Evolutionary conservation across 2,329 filamentous ascomycete species (phyloP), one percentile per base, ranked within the genome.

Genomic region (Verticillium nonalfalfae): DNA sequence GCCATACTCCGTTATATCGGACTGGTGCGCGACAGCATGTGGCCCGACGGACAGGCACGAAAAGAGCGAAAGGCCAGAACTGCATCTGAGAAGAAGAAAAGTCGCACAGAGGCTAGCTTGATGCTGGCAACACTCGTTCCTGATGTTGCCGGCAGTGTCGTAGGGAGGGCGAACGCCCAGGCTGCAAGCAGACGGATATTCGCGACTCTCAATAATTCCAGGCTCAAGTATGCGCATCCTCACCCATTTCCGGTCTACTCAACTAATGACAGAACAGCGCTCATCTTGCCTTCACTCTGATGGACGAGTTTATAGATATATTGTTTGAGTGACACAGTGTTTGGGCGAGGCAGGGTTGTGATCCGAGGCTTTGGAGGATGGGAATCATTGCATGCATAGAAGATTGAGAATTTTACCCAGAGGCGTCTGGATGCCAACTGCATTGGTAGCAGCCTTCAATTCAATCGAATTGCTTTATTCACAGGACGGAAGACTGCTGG

Each of bases 41-140:
- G 93, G 93, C 93, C 93, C 0, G 82, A 79, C n/a, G 90, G 88
- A 3, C 72, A 82, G 67, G 71, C 82, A 56, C 79, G 80, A 58
- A 78, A 78, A 59, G 76, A 78, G 63, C 78, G 75, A 63, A 74
- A 75, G 63, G 75, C 86, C 7, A 81, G 95, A 59, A 92, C 88
- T 0, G 70, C 79, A 3, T 82, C 83, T 1, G 90, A 98, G 69
- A 95, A 92, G 76, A 84, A 87, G 58, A 89, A 87, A 73, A 96
- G 90, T 64, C 83, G 91, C 63, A 91, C 88, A 9, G 95, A 98
- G 74, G 95, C 96, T 7, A 92, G 90, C 63, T 78, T 97, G 31
- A 91, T 98, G 81, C 81, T 99, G 57, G 91, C 90, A 10, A 96
- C 93, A 10, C 82, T 99, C 58, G 82, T 99, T 21, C 95, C 95